Conservation (phyloP, 768 basidiomycete genomes). For the Kwoniella dendrophila region DNA sequence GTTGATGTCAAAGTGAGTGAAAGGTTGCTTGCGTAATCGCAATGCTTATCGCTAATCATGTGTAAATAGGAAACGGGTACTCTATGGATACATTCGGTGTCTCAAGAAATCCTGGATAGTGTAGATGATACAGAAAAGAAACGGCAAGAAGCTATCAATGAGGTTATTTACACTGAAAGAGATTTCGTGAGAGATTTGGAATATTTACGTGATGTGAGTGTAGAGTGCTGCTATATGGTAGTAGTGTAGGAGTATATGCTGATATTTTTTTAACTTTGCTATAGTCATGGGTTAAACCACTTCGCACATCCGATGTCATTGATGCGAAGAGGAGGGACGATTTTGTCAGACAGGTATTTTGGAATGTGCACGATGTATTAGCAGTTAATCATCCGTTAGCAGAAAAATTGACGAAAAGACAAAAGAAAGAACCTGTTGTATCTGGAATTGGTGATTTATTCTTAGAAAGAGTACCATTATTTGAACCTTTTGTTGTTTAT, state of each 20-base stretch:
- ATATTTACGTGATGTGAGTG: conserved; percentile 86
- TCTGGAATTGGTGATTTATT: conserved; percentile 89
- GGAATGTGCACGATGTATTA: conserved; percentile 95
- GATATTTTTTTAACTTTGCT: background rate
- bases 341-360: conserved; percentile 93
- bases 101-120: conserved; percentile 87
- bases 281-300: conserved; percentile 85
- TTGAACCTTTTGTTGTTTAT: conserved; percentile 90
- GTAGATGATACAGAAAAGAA: conserved; percentile 92
- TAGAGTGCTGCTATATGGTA: conserved; percentile 13
- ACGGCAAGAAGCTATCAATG: conserved; percentile 97
- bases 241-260: background rate
- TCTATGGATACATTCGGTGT: conserved; percentile 94
- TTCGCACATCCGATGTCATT: conserved; percentile 72
- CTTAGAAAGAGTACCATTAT: conserved; percentile 79
- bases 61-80: conserved; percentile 69
- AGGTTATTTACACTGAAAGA: conserved; percentile 88
- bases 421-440: conserved; percentile 92
- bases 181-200: conserved; percentile 99
- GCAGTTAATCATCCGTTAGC: conserved; percentile 86
- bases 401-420: conserved; percentile 89
- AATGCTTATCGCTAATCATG: background rate
- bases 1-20: conserved; percentile 70
- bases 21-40: background rate
- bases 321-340: conserved; percentile 73